Percentiles rank a stretch among this genome's conserved stretches.
phyloP scores from a whole-genome alignment of 2,329 filamentous ascomycete genomes.

The Sclerotinia sclerotiorum region DNA sequence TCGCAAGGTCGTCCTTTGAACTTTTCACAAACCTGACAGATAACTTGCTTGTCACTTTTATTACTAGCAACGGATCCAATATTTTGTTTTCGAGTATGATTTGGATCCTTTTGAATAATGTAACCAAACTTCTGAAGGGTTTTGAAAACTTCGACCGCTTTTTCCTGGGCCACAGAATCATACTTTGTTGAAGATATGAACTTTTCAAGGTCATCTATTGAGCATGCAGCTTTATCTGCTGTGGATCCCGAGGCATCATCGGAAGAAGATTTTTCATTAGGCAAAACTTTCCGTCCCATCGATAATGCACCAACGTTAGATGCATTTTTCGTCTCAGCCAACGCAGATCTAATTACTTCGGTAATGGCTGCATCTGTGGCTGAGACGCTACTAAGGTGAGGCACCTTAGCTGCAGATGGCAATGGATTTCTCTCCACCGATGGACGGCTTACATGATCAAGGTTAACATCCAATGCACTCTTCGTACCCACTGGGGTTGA shows the following conservation, averaged over 20 bases:
- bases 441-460: slow-evolving; percentile 25
- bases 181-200: slow-evolving; percentile 4
- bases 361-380: slow-evolving; percentile 34
- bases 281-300: slow-evolving; percentile 27
- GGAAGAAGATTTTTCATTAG: slow-evolving; percentile 28
- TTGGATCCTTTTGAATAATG: slow-evolving; percentile 32
- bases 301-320: slow-evolving; percentile 23
- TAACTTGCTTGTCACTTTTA: slow-evolving; percentile 36
- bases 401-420: slow-evolving; percentile 30
- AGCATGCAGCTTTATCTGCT: slow-evolving; percentile 19
- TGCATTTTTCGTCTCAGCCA: slow-evolving; percentile 28
- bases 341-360: slow-evolving; percentile 32
- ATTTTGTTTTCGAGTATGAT: slow-evolving; percentile 29
- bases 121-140: slow-evolving; percentile 34
- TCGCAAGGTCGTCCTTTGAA: slow-evolving; percentile 53
- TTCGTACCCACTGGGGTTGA: slow-evolving; percentile 30
- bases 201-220: background rate
- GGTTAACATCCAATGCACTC: slow-evolving; percentile 22
- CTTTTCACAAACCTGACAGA: slow-evolving; percentile 49
- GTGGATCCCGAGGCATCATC: slow-evolving; percentile 20
- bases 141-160: slow-evolving; percentile 33
- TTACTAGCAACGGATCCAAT: slow-evolving; percentile 34
- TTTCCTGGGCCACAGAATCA: slow-evolving; percentile 29
- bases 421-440: slow-evolving; percentile 13
- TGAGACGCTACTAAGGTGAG: slow-evolving; percentile 31